Evolutionary conservation across 2,329 filamentous ascomycete genomes (phyloP).

Genomic region (Nemania sp.): DNA sequence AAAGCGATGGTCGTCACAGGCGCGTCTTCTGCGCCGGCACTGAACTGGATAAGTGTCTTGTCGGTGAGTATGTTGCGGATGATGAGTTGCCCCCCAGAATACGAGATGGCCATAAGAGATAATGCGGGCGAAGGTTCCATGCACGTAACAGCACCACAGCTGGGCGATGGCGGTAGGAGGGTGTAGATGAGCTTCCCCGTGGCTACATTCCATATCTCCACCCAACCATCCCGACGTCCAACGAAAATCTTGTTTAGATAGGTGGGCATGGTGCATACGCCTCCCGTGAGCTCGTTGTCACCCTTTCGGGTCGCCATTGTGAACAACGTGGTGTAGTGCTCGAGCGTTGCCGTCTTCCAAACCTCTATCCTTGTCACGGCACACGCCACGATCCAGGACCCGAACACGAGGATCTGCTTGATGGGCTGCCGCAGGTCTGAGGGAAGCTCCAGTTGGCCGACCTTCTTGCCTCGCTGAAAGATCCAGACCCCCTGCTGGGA

Average conservation of each 20-base stretch:
- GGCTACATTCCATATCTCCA: constrained; percentile 97
- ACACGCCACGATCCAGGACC: constrained; percentile 87
- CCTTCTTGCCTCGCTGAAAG: constrained; percentile 87
- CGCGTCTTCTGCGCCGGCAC: constrained; percentile 65
- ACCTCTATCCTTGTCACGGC: constrained; percentile 78
- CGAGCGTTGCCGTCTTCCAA: constrained; percentile 81
- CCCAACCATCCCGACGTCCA: constrained; percentile 81
- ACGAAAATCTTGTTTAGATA: constrained; percentile 96
- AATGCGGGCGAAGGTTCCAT: constrained; percentile 83
- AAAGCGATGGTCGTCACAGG: constrained; percentile 85
- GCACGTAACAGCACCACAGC: constrained; percentile 82
- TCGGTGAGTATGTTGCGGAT: constrained; percentile 84
- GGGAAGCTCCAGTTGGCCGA: constrained; percentile 74
- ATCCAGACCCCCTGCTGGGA: constrained; percentile 78
- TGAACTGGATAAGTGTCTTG: constrained; percentile 70
- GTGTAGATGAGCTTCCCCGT: constrained; percentile 91
- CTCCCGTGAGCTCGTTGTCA: constrained; percentile 73
- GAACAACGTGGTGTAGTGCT: constrained; percentile 87
- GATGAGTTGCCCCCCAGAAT: constrained; percentile 75
- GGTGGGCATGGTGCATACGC: constrained; percentile 87
- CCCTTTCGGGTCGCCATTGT: constrained; percentile 60
- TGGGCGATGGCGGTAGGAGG: constrained; percentile 73
- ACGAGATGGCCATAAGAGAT: constrained; percentile 85
- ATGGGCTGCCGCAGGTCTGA: constrained; percentile 70
- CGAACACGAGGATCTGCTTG: constrained; percentile 78